These are phyloP conservation scores for Mortierella sp. DNA, from an alignment of 371 early-diverging fungal genomes.

Conservation along the genomic window DNA sequence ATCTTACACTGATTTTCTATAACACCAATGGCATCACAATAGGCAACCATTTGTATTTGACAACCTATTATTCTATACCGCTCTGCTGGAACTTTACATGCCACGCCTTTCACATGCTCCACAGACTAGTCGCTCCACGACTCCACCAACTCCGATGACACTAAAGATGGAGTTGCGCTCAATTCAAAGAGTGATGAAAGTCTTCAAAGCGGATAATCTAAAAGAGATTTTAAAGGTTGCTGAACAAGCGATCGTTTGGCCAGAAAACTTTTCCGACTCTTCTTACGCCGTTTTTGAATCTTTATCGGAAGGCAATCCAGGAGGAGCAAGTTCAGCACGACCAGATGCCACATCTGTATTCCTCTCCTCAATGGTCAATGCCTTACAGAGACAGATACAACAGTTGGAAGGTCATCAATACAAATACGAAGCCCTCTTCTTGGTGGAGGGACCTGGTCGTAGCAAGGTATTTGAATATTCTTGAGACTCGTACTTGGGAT, in stretches of 20 bases:
- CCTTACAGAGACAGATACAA: slow-evolving; percentile 29
- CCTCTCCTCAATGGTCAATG: slow-evolving; percentile 33
- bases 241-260: slow-evolving; percentile 47
- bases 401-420: slow-evolving; percentile 42
- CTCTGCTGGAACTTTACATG: slow-evolving; percentile 34
- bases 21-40: not conserved
- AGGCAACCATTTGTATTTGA: slow-evolving; percentile 56
- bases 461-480: slow-evolving; percentile 23
- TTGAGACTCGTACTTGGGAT: not conserved
- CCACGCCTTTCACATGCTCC: slow-evolving; percentile 46
- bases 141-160: slow-evolving; percentile 34
- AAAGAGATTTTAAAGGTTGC: slow-evolving; percentile 49
- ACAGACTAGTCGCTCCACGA: slow-evolving; percentile 25
- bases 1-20: not conserved
- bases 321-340: slow-evolving; percentile 13
- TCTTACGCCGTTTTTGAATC: slow-evolving; percentile 40
- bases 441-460: slow-evolving; percentile 41
- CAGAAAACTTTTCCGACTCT: slow-evolving; percentile 46
- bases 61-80: slow-evolving; percentile 51
- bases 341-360: slow-evolving; percentile 42
- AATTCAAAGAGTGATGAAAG: slow-evolving; percentile 46
- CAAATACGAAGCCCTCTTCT: slow-evolving; percentile 46
- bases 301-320: slow-evolving; percentile 12
- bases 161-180: slow-evolving; percentile 38
- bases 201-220: slow-evolving; percentile 40